Evolutionary conservation across 768 basidiomycete species (phyloP), one percentile per base, ranked within the genome.

Genomic region (Tylopilus intermedius): DNA sequence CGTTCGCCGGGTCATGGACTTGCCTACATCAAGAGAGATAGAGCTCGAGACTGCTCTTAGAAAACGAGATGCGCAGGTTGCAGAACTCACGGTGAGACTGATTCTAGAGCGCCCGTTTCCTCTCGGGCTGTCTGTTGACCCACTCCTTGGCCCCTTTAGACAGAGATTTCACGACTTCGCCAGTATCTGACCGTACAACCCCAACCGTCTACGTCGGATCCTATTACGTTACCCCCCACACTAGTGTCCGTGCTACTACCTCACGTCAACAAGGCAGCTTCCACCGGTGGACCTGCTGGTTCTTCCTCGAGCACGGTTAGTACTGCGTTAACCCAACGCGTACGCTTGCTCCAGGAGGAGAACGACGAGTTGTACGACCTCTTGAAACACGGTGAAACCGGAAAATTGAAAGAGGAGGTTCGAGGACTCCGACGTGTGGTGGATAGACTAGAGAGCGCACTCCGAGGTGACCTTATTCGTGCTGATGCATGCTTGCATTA

Each of bases 301-400:
- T 67, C 72, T 22, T 75, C 59, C 46, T 72, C 77, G 10, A 79
- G 75, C 57, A 86, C 85, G 1, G 84, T 88, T 30, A 72, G 80
- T 37, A 75, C 82, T n/a, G 90, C 90, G 0, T 76, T 93, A 52
- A 86, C 81, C 0, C 89, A 91, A 62, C 77, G 88, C 44, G 79
- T 81, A 26, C 80, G 81, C 45, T 68, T 84, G 15, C 72, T 93
- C 9, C 90, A 93, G 65, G 86, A 90, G 51, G 90, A 93, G 68
- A 93, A 93, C 54, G 89, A 93, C 58, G 90, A 93, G 57, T 67
- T 93, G 15, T 93, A 92, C 65, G 79, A 83, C 45, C 71, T 92
- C 9, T 70, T 93, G 50, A 86, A 81, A 66, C 74, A 74, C 24
- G 80, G 85, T 38, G 90, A 93, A 69, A 86, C 87, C 0, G 90